These are phyloP conservation scores for Thalassiosira mediterranea DNA, from an alignment of 352 stramenopile species.

Conservation along the genomic window DNA sequence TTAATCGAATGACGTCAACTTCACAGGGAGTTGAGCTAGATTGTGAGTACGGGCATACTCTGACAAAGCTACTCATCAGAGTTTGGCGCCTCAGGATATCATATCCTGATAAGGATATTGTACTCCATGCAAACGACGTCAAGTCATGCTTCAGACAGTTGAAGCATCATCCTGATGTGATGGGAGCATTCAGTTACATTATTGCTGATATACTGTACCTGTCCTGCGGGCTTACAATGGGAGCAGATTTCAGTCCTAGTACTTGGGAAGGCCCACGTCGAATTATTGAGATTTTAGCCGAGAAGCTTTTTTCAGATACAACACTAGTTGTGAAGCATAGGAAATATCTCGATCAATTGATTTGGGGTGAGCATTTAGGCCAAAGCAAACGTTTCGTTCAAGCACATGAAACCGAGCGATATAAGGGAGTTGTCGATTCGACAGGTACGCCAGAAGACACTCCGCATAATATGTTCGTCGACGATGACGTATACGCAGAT, in stretches of 20 bases:
- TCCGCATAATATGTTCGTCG: conserved; percentile 28
- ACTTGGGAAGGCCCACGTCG: conserved; percentile 19
- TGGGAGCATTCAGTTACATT: conserved; percentile 34
- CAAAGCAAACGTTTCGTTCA: neutral
- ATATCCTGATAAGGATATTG: conserved; percentile 18
- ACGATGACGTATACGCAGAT: conserved; percentile 35
- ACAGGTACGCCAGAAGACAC: conserved; percentile 6
- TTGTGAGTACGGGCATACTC: conserved; percentile 19
- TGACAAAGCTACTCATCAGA: conserved; percentile 2
- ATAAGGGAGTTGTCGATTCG: conserved; percentile 17
- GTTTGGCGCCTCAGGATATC: conserved; percentile 41
- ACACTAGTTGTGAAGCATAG: conserved; percentile 5
- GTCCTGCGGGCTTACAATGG: conserved; percentile 23
- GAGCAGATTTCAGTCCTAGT: conserved; percentile 22
- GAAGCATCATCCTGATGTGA: conserved; percentile 45
- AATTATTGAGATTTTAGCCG: conserved; percentile 18
- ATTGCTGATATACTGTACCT: conserved; percentile 28
- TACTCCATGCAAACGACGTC: conserved; percentile 42
- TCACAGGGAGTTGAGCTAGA: conserved; percentile 7
- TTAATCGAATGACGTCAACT: conserved; percentile 48
- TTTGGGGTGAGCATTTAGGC: conserved; percentile 14
- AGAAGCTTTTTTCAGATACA: conserved; percentile 17
- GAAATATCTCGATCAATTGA: conserved; percentile 15
- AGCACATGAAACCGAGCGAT: neutral
- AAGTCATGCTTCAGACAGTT: conserved; percentile 42